A percentile compares a stretch with the other conserved stretches of the same genome.
Conservation (phyloP, 2,329 filamentous ascomycete species). For the Trichophyton verrucosum region DNA sequence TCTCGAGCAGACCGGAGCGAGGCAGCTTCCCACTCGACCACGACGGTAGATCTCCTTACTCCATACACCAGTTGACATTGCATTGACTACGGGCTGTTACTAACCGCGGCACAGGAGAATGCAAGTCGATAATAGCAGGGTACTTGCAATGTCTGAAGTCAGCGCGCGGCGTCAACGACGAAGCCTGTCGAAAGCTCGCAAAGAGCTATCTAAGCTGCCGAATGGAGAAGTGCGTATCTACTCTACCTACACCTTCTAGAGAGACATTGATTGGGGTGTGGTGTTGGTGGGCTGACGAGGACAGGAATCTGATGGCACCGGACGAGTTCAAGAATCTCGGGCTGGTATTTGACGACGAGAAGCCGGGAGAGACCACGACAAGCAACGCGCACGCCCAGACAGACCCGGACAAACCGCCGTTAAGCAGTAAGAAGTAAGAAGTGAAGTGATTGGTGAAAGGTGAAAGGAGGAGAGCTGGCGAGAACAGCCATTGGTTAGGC, state of each 20-base stretch:
- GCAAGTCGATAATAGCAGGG: conserved; percentile 71
- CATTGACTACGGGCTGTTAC: too few relatives aligned
- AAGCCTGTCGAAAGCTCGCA: conserved; percentile 70
- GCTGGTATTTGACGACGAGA: conserved; percentile 45
- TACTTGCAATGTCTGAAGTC: conserved; percentile 84
- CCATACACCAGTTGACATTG: not conserved
- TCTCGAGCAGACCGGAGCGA: conserved; percentile 59
- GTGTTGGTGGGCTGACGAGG: not conserved
- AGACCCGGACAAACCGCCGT: not conserved
- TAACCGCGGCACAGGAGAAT: conserved; percentile 54
- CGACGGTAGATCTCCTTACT: conserved; percentile 43
- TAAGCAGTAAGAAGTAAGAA: not conserved
- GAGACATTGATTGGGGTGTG: too few relatives aligned
- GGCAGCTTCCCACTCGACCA: conserved; percentile 96
- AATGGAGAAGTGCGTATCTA: conserved; percentile 68
- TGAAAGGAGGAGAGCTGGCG: not conserved
- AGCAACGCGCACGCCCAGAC: not conserved
- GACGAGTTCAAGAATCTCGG: conserved; percentile 94
- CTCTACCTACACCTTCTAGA: not conserved
- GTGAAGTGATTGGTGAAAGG: not conserved
- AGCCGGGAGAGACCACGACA: not conserved
- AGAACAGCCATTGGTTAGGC: not conserved
- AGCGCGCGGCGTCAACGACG: conserved; percentile 70
- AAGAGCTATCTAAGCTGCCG: conserved; percentile 83
- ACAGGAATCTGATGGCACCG: conserved; percentile 84